These are phyloP conservation scores for Umbellularia californica DNA, from an alignment of 164 flowering plant genomes.

Conservation along the genomic window DNA sequence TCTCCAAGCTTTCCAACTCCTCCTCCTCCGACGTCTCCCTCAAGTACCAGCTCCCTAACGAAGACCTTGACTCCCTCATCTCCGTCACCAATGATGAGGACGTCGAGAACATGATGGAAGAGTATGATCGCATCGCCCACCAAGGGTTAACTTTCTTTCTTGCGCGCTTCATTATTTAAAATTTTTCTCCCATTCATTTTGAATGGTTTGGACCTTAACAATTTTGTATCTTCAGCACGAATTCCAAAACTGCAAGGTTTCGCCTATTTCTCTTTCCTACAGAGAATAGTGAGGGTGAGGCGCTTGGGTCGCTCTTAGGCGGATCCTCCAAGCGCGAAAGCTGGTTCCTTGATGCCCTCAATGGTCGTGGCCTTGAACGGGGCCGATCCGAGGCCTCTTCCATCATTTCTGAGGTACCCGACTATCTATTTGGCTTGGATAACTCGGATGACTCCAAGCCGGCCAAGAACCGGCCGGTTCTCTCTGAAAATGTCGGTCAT, in stretches of 20 bases:
- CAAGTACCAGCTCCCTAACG: constrained; percentile 96
- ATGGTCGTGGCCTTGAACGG: constrained; percentile 52
- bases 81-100: constrained; percentile 89
- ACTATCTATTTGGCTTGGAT: constrained; percentile 83
- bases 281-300: background rate
- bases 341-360: constrained; percentile 89
- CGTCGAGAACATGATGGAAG: constrained; percentile 93
- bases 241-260: constrained; percentile 50
- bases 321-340: constrained; percentile 50
- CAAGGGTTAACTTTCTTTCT: no score
- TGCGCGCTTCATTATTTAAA: no score
- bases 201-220: no score
- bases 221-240: constrained; percentile 12
- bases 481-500: constrained; percentile 35
- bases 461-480: constrained; percentile 17
- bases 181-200: no score
- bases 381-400: constrained; percentile 81
- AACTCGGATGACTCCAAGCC: constrained; percentile 41
- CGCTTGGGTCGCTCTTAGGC: constrained; percentile 54
- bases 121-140: constrained; percentile 59
- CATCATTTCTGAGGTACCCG: constrained; percentile 81
- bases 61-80: constrained; percentile 86
- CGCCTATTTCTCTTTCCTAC: constrained; percentile 62
- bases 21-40: constrained; percentile 34
- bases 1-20: constrained; percentile 51